Base-by-base conservation (phyloP, 2,329 filamentous ascomycete genomes). In the Cercospora sojina region DNA sequence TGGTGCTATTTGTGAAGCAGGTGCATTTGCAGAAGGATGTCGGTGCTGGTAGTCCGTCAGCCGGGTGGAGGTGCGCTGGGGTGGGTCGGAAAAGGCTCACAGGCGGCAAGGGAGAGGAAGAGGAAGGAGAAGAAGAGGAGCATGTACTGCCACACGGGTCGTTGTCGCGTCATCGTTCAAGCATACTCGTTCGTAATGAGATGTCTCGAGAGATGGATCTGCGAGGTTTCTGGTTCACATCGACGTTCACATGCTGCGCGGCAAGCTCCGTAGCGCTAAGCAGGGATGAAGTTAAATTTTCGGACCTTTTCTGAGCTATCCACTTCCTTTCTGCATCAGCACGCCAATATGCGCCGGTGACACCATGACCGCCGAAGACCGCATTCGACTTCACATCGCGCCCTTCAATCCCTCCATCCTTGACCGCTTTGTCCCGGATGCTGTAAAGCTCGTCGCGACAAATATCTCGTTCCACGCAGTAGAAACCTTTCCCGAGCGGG, bases 381-480 rank as follows among this genome's bases (percentile, higher is more conserved):
- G 63, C 31, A 57, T 80, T 57, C 87, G 92, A 73, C 86, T 99
- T 62, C 92, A 99, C 80, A 95, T 99, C 73, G 90, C 91, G 16
- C 95, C 95, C 57, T 86, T 99, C 72, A 92, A 89, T 74, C 83
- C 90, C 43, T 87, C 90, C 7, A 86, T 98, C 18, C 83, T 95
- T 64, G 85, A 86, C 64, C 83, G 90, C 58, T 86, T 96, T 67
- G 79, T 99, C 57, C 88, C 91, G 23, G 83, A 89, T 0, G 85
- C 89, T 0, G 76, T 91, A 13, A 86, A 88, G 38, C 83, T 87
- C 13, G 82, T 83, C 55, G 92, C 91, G 20, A 87, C 88, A 68
- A 91, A 93, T 76, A 86, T 97, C 61, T 97, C 93, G n/a, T 97
- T 90, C 80, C 94, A 98, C 79, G 83, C 84, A 5, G 81, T 97